Evolutionary conservation across 139 green algal species (phyloP), one percentile per base, ranked within the genome.

Genomic region (Picochlorum sp.): DNA sequence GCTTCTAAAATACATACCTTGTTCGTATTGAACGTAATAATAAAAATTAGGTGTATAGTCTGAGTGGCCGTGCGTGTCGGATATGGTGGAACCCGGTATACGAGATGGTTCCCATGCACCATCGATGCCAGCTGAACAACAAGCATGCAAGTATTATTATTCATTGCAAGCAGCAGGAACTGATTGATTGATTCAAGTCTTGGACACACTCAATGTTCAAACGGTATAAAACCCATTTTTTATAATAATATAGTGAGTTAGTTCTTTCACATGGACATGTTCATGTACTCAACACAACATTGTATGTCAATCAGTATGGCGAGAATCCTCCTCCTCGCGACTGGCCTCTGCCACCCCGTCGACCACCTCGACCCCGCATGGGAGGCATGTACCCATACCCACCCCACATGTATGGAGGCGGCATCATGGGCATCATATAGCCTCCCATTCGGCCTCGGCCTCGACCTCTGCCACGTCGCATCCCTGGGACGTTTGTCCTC

Each of bases 401-500:
- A 54, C 34, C 34, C 61, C 68, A 69, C 71, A 73, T 73, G 34
- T 70, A 69, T 49, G 71, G 71, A 16, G 64, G 51, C 2, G 64
- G 50, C 65, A 74, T 74, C 71, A 77, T 77, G 14, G 71, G 71
- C 71, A 77, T 76, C 16, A 71, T 58, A 7, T 46, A 32, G 16
- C 24, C 52, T 26, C 62, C 61, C 34, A 57, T 20, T 6, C 68
- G 38, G 0, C 84, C 76, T n/a, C 87, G 46, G 6, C 86, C 84
- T 6, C 88, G 60, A 1, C 83, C 76, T 3, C 82, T 51, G 1
- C 79, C 76, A 2, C 87, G 51, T 69, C 93, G 95, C 73, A 97
- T 74, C 16, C 91, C 91, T 1, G 91, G 91, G 20, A 96, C 80
- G 66, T 97, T 97, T 58, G 91, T 97, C 34, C 91, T 83, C 78